These are phyloP conservation scores for Capsicum rhomboideum DNA, from an alignment of 257 asterid genomes.

Conservation along the genomic window DNA sequence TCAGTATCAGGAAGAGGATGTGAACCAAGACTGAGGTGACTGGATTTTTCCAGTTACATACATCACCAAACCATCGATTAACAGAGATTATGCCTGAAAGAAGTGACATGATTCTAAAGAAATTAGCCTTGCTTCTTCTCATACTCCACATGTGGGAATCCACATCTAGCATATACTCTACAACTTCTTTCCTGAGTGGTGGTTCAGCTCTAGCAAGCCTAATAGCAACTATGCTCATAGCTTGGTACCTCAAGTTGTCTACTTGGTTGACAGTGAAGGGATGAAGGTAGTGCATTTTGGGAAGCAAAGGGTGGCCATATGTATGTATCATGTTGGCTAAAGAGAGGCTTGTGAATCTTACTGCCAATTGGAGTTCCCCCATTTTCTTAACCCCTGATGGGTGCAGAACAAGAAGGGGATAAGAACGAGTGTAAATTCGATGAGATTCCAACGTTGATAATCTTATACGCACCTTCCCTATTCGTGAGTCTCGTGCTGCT, in stretches of 20 bases:
- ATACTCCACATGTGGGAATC: constrained; percentile 81
- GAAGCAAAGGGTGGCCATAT: constrained; percentile 56
- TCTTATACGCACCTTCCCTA: constrained; percentile 68
- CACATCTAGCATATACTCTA: constrained; percentile 68
- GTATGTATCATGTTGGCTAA: constrained; percentile 37
- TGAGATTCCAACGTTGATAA: constrained; percentile 54
- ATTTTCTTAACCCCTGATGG: constrained; percentile 68
- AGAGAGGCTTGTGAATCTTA: constrained; percentile 59
- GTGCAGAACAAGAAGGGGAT: constrained; percentile 66
- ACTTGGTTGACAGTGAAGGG: constrained; percentile 66
- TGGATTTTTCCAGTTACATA: constrained; percentile 55
- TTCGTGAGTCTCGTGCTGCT: constrained; percentile 31
- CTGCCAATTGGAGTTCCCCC: constrained; percentile 64
- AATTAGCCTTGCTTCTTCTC: constrained; percentile 75
- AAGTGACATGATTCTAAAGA: constrained; percentile 56
- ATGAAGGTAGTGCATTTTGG: constrained; percentile 69
- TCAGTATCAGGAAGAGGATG: constrained; percentile 44
- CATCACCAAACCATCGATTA: constrained; percentile 44
- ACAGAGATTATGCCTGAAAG: constrained; percentile 38
- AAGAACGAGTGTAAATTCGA: constrained; percentile 45
- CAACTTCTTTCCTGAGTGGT: constrained; percentile 65
- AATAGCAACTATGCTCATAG: constrained; percentile 58
- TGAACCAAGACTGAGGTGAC: constrained; percentile 55
- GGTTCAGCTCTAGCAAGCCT: constrained; percentile 73
- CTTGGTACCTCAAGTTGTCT: constrained; percentile 56